A percentile compares a stretch with the other conserved stretches of the same genome.
phyloP scores from a whole-genome alignment of 2,329 filamentous ascomycete species.

The Exophiala sp. region DNA sequence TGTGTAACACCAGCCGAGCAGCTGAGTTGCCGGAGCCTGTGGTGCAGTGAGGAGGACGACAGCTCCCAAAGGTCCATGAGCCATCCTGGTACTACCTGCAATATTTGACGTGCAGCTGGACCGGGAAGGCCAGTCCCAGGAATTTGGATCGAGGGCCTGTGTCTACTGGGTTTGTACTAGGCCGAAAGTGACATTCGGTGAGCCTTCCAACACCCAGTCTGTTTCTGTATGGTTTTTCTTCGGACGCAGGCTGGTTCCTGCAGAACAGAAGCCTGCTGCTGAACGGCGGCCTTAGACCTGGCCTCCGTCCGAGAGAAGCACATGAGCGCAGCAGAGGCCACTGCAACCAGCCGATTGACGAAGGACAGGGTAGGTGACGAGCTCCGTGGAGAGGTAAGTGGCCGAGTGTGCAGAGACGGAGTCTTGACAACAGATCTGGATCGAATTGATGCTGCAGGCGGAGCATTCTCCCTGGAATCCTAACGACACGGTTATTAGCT shows the following conservation, averaged over 20 bases:
- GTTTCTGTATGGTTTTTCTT: background rate
- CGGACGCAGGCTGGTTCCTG: background rate
- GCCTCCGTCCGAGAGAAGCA: background rate
- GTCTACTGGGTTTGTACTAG: slow-evolving; percentile 2
- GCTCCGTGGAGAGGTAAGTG: background rate
- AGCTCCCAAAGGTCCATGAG: background rate
- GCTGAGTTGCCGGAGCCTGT: background rate
- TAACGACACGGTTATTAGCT: background rate
- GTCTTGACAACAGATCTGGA: slow-evolving; percentile 1
- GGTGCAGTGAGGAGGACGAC: background rate
- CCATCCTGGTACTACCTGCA: slow-evolving; percentile 6
- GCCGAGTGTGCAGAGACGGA: background rate
- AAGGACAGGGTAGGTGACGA: slow-evolving; percentile 4
- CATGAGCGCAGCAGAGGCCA: slow-evolving; percentile 2
- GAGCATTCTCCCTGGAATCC: background rate
- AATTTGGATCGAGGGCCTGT: slow-evolving; percentile 4
- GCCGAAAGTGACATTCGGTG: slow-evolving; percentile 1
- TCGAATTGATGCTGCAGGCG: slow-evolving; percentile 1
- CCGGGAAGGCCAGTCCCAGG: slow-evolving; percentile 9
- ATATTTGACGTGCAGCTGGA: slow-evolving; percentile 8
- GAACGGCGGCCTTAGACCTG: background rate
- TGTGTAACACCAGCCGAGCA: slow-evolving; percentile 2
- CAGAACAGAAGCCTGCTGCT: background rate
- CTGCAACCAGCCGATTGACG: slow-evolving; percentile 12
- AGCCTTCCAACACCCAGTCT: background rate